Base-by-base conservation (phyloP, 257 asterid genomes). In the Nicotiana sylvestris region DNA sequence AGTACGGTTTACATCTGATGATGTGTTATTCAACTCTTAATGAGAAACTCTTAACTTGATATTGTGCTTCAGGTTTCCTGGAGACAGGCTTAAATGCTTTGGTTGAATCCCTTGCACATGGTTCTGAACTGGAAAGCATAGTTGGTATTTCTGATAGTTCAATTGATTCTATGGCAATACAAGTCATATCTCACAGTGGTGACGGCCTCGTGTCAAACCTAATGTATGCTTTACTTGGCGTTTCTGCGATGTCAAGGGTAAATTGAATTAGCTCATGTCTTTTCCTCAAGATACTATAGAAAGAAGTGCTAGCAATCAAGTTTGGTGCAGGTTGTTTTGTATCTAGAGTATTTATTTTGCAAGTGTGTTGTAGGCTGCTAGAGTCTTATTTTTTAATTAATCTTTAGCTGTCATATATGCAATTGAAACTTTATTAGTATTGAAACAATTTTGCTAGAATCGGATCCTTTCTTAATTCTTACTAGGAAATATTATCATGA, bases 171-270 rank as follows among this genome's bases (percentile, higher is more conserved):
- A 89, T 86, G 93, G 87, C 90, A 86, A 89, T 93, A 82, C 89
- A 88, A 83, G 95, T 91, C 88, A 87, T 95, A 85, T 93, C 96
- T 81, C 86, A 83, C 86, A 82, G 88, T 55, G 97, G 97, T 6
- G 98, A 95, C 88, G 93, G 97, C 74, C 92, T 95, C 56, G 85
- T 95, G 80, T 92, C 97, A 2, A 95, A 93, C 90, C 89, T 95
- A 85, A 86, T 95, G 72, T 93, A 95, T 86, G 94, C 98, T 84
- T 93, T 95, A 78, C 98, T 95, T 84, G 97, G 98, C 78, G 92
- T 93, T 83, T 92, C 97, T 76, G 98, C 98, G 86, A 88, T 93
- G 97, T 93, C 98, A 81, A 89, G 97, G 97, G 98, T 94, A 92
- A 90, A 56, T 78, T 46, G 86, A 84, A 87, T 79, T 85, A 51